Base-by-base conservation (phyloP, 108 stramenopile species). In the Conticribra guillardii region DNA sequence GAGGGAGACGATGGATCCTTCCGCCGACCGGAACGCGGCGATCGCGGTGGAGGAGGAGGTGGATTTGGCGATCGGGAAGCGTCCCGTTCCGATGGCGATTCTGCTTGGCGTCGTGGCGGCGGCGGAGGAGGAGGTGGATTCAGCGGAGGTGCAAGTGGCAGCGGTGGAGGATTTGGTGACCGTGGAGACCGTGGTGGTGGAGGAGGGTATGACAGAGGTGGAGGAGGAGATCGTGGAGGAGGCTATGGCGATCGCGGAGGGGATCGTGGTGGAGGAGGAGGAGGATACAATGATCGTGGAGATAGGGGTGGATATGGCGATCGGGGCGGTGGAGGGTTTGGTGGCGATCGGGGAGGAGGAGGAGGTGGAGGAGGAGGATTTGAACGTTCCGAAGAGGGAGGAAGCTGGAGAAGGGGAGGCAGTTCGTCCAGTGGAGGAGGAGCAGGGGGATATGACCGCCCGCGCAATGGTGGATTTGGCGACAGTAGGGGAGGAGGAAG, bases 1-100 rank as follows among this genome's bases (percentile, higher is more conserved):
- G 79, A 84, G 26, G 88, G 85, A 59, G 88, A 89, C 58, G 88
- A 85, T 61, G 88, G 85, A 1, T 70, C 85, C n/a, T 86, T 89
- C 73, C 80, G 74, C 34, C 85, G 85, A 50, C 56, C 44, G 16
- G 27, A 73, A 17, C 67, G 79, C 59, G 62, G 59, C 22, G 55
- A 69, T 54, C 27, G 64, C 16, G 54, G 66, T 3, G 66, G 72
- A 22, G 55, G 74, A 50, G 52, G 64, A 27, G 49, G 65, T 27
- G 73, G 61, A 27, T 47, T 55, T 33, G 62, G 62, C n/a, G 69
- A 78, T 31, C 70, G 83, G 22, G 77, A 78, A 47, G n/a, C n/a
- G n/a, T n/a, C n/a, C n/a, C n/a, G n/a, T n/a, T n/a, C n/a, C n/a
- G n/a, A n/a, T n/a, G n/a, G n/a, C n/a, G n/a, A n/a, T n/a, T n/a